phyloP scores from a whole-genome alignment of 371 early-diverging fungal genomes.

The Mortierella sp. region DNA sequence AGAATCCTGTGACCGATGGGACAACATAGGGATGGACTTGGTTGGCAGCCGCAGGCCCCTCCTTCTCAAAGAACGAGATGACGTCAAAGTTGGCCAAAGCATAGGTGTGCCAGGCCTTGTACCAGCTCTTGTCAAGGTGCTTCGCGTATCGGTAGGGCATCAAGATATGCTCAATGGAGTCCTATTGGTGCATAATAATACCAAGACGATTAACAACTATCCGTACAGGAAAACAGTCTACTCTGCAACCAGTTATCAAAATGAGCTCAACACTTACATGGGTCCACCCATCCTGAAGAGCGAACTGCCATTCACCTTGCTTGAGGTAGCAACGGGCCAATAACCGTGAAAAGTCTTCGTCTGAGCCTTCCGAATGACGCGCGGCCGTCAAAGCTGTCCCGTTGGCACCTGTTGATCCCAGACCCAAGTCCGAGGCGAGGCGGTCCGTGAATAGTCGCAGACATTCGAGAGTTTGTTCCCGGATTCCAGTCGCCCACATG shows the following conservation, averaged over 20 bases:
- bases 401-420: constrained; percentile 23
- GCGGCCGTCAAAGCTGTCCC: constrained; percentile 29
- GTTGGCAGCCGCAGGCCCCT: constrained; percentile 19
- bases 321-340: constrained; percentile 95
- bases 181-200: constrained; percentile 32
- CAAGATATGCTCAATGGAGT: constrained; percentile 84
- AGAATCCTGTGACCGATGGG: constrained; percentile 81
- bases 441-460: constrained; percentile 74
- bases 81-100: constrained; percentile 96
- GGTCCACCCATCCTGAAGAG: constrained; percentile 81
- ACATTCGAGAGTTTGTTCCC: constrained; percentile 67
- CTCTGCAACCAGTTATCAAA: background rate
- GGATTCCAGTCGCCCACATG: constrained; percentile 88
- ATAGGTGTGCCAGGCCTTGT: constrained; percentile 99
- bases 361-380: constrained; percentile 47
- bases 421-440: constrained; percentile 68
- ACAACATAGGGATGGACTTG: constrained; percentile 54
- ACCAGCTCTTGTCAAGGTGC: constrained; percentile 93
- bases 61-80: constrained; percentile 78
- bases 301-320: constrained; percentile 94
- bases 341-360: constrained; percentile 63
- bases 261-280: constrained; percentile 58
- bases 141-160: constrained; percentile 89
- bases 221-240: background rate
- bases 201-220: background rate